Evolutionary conservation across 1,284 basidiomycete species (phyloP).

Genomic region (Pseudozyma thailandica): DNA sequence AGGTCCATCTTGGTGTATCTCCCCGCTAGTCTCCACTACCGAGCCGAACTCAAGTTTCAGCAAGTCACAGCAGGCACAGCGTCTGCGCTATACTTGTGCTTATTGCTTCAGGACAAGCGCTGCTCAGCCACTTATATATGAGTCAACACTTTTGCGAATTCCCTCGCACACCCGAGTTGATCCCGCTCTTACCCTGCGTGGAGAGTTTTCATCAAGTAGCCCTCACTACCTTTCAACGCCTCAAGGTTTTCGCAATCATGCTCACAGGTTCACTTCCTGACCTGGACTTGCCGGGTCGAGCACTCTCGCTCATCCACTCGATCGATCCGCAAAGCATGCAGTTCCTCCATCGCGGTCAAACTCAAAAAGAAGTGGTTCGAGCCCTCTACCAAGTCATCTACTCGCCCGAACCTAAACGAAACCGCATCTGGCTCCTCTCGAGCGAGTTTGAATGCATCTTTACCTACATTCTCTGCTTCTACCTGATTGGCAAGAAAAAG

Average conservation of each 20-base stretch:
- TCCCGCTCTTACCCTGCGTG: no score
- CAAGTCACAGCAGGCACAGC: no score
- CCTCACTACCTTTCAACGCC: no score
- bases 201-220: no score
- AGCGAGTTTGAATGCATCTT: constrained; percentile 9
- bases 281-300: not conserved
- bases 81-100: no score
- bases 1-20: no score
- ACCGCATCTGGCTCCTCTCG: constrained; percentile 5
- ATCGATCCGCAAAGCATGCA: constrained; percentile 1
- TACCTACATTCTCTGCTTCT: not conserved
- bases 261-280: not conserved
- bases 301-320: not conserved
- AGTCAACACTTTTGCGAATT: no score
- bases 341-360: constrained; percentile 6
- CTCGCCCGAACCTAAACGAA: not conserved
- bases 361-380: not conserved
- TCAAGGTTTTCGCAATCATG: not conserved
- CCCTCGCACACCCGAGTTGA: no score
- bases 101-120: no score
- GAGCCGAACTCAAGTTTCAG: no score
- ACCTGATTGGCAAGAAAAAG: constrained; percentile 10
- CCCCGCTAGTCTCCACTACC: no score
- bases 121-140: no score
- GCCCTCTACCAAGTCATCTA: constrained; percentile 1